phyloP scores from a whole-genome alignment of 169 alveolate genomes.

The Cyclospora cayetanensis region DNA sequence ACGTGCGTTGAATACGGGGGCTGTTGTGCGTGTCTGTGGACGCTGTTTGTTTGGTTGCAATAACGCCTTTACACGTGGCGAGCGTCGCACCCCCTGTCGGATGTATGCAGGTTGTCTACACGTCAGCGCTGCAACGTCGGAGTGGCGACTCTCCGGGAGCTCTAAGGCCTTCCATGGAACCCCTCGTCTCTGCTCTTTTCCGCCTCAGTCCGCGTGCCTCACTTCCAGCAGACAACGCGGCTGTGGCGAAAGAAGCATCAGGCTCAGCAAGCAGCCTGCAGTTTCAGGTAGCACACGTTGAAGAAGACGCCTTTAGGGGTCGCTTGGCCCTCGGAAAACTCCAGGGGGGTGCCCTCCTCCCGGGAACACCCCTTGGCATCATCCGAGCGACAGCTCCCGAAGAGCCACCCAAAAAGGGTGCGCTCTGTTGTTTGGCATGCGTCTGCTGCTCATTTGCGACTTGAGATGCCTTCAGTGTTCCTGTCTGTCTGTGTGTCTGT shows the following conservation, averaged over 20 bases:
- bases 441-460: neutral
- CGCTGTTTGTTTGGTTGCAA: neutral
- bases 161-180: conserved; percentile 30
- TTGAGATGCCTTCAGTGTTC: neutral
- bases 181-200: conserved; percentile 29
- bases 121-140: conserved; percentile 54
- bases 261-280: neutral
- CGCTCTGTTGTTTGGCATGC: neutral
- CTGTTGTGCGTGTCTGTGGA: neutral
- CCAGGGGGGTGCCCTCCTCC: conserved; percentile 91
- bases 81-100: neutral
- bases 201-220: neutral
- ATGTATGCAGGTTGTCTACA: conserved; percentile 24
- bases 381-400: conserved; percentile 58
- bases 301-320: neutral
- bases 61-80: neutral
- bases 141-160: neutral
- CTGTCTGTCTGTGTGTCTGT: too few relatives aligned
- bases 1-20: neutral
- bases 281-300: neutral
- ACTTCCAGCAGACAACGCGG: neutral
- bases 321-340: conserved; percentile 93
- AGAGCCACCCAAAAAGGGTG: neutral
- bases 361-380: conserved; percentile 94
- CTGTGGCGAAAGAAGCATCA: neutral